A percentile compares a stretch with the other conserved stretches of the same genome.
Conservation (phyloP, 164 flowering plant species). For the Macadamia tetraphylla region DNA sequence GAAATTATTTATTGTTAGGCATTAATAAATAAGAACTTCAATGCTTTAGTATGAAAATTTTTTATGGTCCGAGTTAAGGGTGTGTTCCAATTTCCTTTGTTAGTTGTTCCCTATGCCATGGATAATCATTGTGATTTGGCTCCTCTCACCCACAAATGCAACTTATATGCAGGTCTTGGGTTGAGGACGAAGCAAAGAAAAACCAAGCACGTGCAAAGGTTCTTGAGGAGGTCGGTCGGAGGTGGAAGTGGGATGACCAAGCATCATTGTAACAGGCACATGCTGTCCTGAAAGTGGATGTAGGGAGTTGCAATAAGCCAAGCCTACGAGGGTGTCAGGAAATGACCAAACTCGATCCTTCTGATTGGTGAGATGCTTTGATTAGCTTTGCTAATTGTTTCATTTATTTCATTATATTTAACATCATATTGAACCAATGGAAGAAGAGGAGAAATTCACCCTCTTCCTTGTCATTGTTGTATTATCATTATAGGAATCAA, state of each 20-base stretch:
- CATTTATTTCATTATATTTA: background rate
- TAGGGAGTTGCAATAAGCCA: background rate
- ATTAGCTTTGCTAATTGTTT: background rate
- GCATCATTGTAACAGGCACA: background rate
- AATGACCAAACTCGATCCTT: background rate
- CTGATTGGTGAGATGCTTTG: background rate
- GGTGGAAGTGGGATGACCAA: constrained; percentile 71
- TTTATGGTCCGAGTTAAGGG: background rate
- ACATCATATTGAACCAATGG: background rate
- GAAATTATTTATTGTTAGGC: no score
- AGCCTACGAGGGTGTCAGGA: background rate
- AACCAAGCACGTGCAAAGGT: constrained; percentile 79
- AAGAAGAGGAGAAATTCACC: no score
- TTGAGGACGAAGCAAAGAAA: constrained; percentile 86
- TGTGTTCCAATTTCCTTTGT: background rate
- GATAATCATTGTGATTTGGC: background rate
- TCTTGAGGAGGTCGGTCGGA: constrained; percentile 66
- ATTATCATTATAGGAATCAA: background rate
- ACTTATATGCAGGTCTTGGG: constrained; percentile 67
- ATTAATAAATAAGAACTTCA: background rate
- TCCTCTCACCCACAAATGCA: constrained; percentile 1
- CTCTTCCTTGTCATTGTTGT: background rate
- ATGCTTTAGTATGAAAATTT: background rate
- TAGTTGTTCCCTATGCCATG: background rate
- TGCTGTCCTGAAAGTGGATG: background rate